Evolutionary conservation across 768 basidiomycete species (phyloP).

Genomic region (Lactarius sp.): DNA sequence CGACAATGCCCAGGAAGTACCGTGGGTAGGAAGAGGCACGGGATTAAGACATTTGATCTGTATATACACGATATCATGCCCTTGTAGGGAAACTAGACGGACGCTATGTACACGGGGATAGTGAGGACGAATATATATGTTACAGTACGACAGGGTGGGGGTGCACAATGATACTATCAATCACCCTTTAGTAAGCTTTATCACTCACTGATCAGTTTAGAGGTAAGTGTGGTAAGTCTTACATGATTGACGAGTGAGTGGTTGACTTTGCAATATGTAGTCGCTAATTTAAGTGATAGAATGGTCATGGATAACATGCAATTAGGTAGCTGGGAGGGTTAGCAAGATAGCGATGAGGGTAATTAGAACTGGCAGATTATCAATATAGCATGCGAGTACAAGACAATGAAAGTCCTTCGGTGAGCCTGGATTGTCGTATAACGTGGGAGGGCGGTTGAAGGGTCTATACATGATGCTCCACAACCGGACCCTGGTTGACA

Average conservation of each 20-base stretch:
- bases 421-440: background rate
- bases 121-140: slow-evolving; percentile 11
- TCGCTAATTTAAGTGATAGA: slow-evolving; percentile 15
- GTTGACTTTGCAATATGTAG: slow-evolving; percentile 8
- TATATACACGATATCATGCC: slow-evolving; percentile 14
- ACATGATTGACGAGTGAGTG: too few species aligned
- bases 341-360: slow-evolving; percentile 5
- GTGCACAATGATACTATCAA: slow-evolving; percentile 7
- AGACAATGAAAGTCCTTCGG: slow-evolving; percentile 6
- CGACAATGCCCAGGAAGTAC: background rate
- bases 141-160: slow-evolving; percentile 10
- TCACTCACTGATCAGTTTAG: too few species aligned
- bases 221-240: too few species aligned
- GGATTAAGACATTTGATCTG: slow-evolving; percentile 10
- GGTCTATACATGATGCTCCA: background rate
- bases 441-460: background rate
- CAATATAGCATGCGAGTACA: slow-evolving; percentile 6
- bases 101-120: background rate
- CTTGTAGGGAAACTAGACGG: slow-evolving; percentile 1
- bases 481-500: background rate
- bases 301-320: slow-evolving; percentile 6
- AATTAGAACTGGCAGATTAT: slow-evolving; percentile 3
- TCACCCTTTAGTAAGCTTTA: too few species aligned
- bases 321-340: slow-evolving; percentile 1
- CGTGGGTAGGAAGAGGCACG: background rate